These are phyloP conservation scores for Strobilomyces dryophilus DNA, from an alignment of 768 basidiomycete species.

Conservation along the genomic window DNA sequence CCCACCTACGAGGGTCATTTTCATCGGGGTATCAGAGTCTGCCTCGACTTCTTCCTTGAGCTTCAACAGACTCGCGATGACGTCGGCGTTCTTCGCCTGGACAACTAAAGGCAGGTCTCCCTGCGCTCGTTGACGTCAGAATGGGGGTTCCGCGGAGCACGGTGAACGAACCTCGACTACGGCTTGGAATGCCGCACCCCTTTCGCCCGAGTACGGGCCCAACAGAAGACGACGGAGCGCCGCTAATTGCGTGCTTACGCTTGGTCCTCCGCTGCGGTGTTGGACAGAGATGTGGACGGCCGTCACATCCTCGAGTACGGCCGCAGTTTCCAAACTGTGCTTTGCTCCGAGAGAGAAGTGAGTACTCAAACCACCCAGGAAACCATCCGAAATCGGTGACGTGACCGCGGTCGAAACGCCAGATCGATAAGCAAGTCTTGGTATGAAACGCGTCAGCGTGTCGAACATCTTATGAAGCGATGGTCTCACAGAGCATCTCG, in stretches of 20 bases:
- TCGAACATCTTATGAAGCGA: neutral
- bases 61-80: slow-evolving; percentile 63
- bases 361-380: slow-evolving; percentile 60
- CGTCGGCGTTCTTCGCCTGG: slow-evolving; percentile 65
- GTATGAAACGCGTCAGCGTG: slow-evolving; percentile 3
- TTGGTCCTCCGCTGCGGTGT: slow-evolving; percentile 29
- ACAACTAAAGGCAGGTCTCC: slow-evolving; percentile 64
- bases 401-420: slow-evolving; percentile 72
- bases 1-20: slow-evolving; percentile 56
- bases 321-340: slow-evolving; percentile 55
- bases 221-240: slow-evolving; percentile 48
- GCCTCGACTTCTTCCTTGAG: slow-evolving; percentile 55
- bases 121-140: slow-evolving; percentile 27
- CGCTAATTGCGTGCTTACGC: slow-evolving; percentile 63
- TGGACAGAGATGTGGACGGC: slow-evolving; percentile 59
- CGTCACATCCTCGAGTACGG: slow-evolving; percentile 59
- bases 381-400: slow-evolving; percentile 51
- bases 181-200: slow-evolving; percentile 31
- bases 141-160: neutral
- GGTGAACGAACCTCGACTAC: slow-evolving; percentile 34
- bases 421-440: slow-evolving; percentile 64
- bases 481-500: slow-evolving; percentile 44
- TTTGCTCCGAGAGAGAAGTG: slow-evolving; percentile 56
- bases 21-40: slow-evolving; percentile 23
- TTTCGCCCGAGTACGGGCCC: slow-evolving; percentile 22